Base-by-base conservation (phyloP, 352 stramenopile species). In the Globisporangium canariense region DNA sequence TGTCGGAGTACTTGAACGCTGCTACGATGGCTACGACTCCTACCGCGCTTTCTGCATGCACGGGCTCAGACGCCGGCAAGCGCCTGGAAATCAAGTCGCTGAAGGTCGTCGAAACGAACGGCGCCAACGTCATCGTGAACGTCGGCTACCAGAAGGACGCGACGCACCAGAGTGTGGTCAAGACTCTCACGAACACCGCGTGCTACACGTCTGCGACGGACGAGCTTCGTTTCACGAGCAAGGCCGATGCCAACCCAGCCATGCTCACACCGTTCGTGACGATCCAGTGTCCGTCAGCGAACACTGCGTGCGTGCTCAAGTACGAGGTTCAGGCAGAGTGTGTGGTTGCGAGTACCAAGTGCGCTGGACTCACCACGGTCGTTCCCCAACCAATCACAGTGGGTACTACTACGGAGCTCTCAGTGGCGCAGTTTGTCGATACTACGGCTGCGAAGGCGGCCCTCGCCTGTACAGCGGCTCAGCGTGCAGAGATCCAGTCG, bases 111-210 rank as follows among this genome's bases (percentile, higher is more conserved):
- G 45, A 51, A 51, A 30, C 45, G 11, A 30, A 30, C 18, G 8
- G 18, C 6, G 45, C n/a, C n/a, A 51, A 7, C 6, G 22, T 51
- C 6, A 25, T 0, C 16, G 18, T 51, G 5, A 51, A 25, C 45
- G 45, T 51, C 4, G 45, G 45, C 2, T 51, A 51, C 45, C 45
- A 51, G 45, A 51, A 51, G n/a, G 45, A 51, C n/a, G n/a, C 45
- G 1, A 30, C 45, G 5, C 45, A 51, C n/a, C 20, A 51, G 45
- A 22, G 20, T 0, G 20, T 22, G n/a, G 45, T 51, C 45, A 51
- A 51, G 45, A 51, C 7, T 8, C 8, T 22, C 45, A 4, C 45
- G 18, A 22, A 51, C 45, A 22, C 22, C 18, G 22, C 45, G 5
- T 51, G 45, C n/a, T 51, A 36, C 32, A 36, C 7, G 32, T 36